Conservation (phyloP, 176 grass and related monocot genomes). For the Oryza brachyantha region DNA sequence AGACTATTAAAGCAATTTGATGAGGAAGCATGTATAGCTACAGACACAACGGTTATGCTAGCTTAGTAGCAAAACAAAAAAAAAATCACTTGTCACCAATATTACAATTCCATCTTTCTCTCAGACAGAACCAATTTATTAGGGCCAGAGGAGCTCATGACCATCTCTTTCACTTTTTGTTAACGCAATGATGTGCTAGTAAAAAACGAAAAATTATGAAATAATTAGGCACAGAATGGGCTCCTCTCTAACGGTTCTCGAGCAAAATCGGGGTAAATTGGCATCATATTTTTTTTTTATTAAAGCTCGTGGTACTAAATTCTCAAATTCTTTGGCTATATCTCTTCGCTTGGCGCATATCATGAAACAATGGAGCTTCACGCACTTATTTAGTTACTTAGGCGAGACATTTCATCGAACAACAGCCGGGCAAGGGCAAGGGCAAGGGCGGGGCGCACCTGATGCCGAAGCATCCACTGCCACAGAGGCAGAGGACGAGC, state of each 20-base stretch:
- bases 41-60: not conserved
- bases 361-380: not conserved
- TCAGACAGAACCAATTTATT: not conserved
- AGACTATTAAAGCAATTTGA: not conserved
- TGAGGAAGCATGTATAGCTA: not conserved
- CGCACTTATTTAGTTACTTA: not conserved
- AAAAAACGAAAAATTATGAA: not conserved
- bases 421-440: not conserved
- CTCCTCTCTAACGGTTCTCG: not conserved
- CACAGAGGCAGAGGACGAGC: constrained; percentile 78
- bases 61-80: not conserved
- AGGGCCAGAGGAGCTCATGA: not conserved
- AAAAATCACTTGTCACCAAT: not conserved
- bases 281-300: not conserved
- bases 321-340: not conserved
- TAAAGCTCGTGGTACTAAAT: not conserved
- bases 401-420: constrained; percentile 40
- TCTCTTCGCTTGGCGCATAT: not conserved
- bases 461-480: constrained; percentile 78
- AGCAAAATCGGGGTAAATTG: not conserved
- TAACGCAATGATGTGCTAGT: not conserved
- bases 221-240: not conserved
- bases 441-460: constrained; percentile 41
- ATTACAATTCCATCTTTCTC: not conserved
- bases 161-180: not conserved